phyloP scores from a whole-genome alignment of 1,284 basidiomycete species.

The Sphaerobolus stellatus region DNA sequence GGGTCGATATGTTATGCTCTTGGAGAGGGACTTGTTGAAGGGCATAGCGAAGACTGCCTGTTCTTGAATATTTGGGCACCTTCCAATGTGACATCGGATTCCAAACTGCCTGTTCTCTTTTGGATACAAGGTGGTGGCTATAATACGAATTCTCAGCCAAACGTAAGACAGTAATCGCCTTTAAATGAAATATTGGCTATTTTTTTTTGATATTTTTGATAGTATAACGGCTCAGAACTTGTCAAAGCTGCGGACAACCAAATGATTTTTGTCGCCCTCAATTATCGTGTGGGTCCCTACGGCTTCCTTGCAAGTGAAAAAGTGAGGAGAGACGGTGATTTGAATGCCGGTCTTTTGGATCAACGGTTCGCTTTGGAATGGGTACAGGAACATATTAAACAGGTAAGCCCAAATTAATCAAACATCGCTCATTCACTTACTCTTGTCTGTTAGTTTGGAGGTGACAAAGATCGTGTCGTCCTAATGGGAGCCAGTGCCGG shows the following conservation, averaged over 20 bases:
- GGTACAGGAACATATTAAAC: slow-evolving; percentile 30
- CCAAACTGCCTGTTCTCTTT: slow-evolving; percentile 30
- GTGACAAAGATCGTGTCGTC: slow-evolving; percentile 32
- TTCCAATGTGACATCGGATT: slow-evolving; percentile 18
- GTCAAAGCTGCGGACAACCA: slow-evolving; percentile 19
- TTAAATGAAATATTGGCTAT: neutral
- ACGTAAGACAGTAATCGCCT: slow-evolving; percentile 1
- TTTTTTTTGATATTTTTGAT: neutral
- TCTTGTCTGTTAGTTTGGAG: slow-evolving; percentile 22
- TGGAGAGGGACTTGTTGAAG: neutral
- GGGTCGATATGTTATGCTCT: neutral
- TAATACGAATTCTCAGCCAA: slow-evolving; percentile 13
- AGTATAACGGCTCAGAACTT: slow-evolving; percentile 12
- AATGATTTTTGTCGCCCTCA: slow-evolving; percentile 31
- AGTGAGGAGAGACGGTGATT: slow-evolving; percentile 15
- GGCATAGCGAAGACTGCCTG: slow-evolving; percentile 35
- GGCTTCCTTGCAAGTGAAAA: slow-evolving; percentile 31
- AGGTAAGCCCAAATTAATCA: slow-evolving; percentile 12
- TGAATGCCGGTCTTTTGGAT: neutral
- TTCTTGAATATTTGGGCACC: slow-evolving; percentile 36
- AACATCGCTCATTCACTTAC: neutral
- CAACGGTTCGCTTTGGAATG: neutral
- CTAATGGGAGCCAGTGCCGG: slow-evolving; percentile 8
- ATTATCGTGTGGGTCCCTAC: slow-evolving; percentile 35
- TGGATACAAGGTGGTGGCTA: slow-evolving; percentile 38